phyloP scores from a whole-genome alignment of 305 asterid species.

The Solanum hybrid region DNA sequence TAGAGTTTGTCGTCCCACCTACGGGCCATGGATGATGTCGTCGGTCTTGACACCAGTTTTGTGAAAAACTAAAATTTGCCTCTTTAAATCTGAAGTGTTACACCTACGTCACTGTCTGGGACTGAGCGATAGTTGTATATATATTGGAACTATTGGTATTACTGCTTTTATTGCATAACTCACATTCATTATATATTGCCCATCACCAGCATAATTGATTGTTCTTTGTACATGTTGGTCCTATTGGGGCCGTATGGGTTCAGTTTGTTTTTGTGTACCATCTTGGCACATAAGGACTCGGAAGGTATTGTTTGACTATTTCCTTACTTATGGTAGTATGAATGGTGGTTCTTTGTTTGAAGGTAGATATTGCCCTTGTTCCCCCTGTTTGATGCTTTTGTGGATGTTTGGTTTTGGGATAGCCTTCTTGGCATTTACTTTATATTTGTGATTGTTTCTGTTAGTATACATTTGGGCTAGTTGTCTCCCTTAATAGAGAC shows the following conservation, averaged over 20 bases:
- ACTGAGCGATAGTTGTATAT: neutral
- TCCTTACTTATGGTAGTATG: neutral
- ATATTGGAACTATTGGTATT: too few species aligned
- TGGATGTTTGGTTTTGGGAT: neutral
- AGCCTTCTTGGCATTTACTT: neutral
- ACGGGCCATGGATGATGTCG: neutral
- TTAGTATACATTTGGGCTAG: neutral
- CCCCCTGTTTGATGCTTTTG: neutral
- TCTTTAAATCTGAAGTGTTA: neutral
- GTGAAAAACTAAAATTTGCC: neutral
- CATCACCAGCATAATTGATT: neutral
- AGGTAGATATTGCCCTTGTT: neutral
- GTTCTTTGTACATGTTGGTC: neutral
- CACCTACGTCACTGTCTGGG: neutral
- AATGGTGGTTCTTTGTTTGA: neutral
- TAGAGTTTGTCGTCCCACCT: neutral
- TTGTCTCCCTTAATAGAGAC: neutral
- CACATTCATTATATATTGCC: neutral
- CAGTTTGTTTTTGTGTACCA: neutral
- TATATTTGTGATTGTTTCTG: neutral
- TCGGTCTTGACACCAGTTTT: neutral
- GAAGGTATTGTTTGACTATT: neutral
- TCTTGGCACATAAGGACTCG: neutral
- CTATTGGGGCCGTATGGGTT: neutral
- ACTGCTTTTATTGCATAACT: too few species aligned